These are phyloP conservation scores for Gyromitra esculenta DNA, from an alignment of 2,329 filamentous ascomycete species.

Conservation along the genomic window DNA sequence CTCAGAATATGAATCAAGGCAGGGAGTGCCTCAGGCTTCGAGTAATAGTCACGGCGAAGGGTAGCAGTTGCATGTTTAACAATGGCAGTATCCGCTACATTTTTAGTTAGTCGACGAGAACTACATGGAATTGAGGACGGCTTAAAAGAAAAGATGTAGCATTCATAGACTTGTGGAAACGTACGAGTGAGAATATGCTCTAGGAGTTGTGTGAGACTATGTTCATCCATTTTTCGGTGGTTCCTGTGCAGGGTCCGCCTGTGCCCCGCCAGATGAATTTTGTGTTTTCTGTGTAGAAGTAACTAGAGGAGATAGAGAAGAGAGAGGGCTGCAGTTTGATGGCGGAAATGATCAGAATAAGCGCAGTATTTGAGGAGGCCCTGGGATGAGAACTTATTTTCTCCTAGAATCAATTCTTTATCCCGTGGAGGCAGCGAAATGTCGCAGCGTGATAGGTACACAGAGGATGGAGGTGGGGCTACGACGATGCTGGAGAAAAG, in stretches of 20 bases:
- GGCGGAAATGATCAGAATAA: conserved; percentile 35
- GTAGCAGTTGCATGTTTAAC: conserved; percentile 90
- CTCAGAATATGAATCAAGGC: conserved; percentile 88
- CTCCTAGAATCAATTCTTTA: conserved; percentile 5
- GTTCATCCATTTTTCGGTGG: conserved; percentile 73
- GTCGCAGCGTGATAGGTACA: conserved; percentile 16
- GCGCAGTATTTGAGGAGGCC: conserved; percentile 42
- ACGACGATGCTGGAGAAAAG: conserved; percentile 11
- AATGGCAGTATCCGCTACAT: conserved; percentile 82
- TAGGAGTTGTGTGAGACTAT: conserved; percentile 85
- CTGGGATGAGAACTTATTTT: conserved; percentile 26
- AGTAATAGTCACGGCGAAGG: conserved; percentile 93
- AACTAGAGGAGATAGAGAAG: conserved; percentile 7
- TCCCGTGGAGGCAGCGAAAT: conserved; percentile 25
- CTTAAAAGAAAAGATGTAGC: conserved; percentile 23
- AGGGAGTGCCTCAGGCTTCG: conserved; percentile 81
- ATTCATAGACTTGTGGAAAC: conserved; percentile 60
- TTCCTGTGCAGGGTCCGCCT: conserved; percentile 22
- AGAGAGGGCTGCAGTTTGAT: conserved; percentile 22
- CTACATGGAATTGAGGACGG: background rate
- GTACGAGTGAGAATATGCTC: conserved; percentile 87
- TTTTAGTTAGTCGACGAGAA: conserved; percentile 27
- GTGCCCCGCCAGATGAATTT: conserved; percentile 37
- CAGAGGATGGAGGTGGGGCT: conserved; percentile 15
- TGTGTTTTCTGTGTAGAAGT: conserved; percentile 19